These are phyloP conservation scores for Thyridium curvatum DNA, from an alignment of 2,329 filamentous ascomycete species.

Conservation along the genomic window DNA sequence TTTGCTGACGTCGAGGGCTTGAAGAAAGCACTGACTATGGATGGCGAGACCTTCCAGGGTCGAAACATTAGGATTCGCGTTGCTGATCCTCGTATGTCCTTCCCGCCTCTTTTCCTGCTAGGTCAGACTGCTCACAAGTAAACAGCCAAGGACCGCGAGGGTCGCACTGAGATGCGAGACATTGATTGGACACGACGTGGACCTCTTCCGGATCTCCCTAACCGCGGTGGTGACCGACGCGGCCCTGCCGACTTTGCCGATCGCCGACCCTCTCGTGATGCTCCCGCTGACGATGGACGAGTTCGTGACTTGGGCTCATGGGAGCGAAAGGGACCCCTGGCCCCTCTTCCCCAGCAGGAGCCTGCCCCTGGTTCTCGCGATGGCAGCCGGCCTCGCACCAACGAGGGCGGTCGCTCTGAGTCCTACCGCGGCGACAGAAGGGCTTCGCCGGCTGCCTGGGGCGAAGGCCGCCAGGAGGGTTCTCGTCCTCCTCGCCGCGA, in stretches of 20 bases:
- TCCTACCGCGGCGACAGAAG: constrained; percentile 56
- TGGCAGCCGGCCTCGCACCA: constrained; percentile 44
- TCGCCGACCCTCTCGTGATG: constrained; percentile 63
- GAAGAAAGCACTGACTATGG: constrained; percentile 81
- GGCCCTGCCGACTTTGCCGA: constrained; percentile 51
- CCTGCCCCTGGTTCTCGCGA: constrained; percentile 44
- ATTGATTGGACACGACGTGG: constrained; percentile 90
- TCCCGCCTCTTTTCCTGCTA: constrained; percentile 2
- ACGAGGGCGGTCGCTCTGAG: constrained; percentile 50
- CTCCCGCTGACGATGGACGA: constrained; percentile 61
- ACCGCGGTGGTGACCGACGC: constrained; percentile 36
- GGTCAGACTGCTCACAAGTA: constrained; percentile 24
- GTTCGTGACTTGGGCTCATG: constrained; percentile 79
- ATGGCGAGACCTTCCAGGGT: constrained; percentile 77
- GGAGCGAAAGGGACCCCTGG: constrained; percentile 90
- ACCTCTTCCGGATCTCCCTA: constrained; percentile 42
- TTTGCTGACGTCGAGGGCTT: constrained; percentile 83
- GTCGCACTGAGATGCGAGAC: constrained; percentile 65
- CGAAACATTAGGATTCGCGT: constrained; percentile 90
- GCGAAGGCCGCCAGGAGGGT: constrained; percentile 62
- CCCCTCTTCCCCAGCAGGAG: constrained; percentile 56
- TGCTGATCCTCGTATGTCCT: constrained; percentile 92
- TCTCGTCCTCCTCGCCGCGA: constrained; percentile 75
- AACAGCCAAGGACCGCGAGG: constrained; percentile 74
- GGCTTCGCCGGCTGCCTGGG: constrained; percentile 70